Percentiles rank a stretch among this genome's conserved stretches.
These are phyloP conservation scores for Saccharomycopsis oosterbeekiorum DNA, from an alignment of 805 yeast genomes.

Conservation along the genomic window DNA sequence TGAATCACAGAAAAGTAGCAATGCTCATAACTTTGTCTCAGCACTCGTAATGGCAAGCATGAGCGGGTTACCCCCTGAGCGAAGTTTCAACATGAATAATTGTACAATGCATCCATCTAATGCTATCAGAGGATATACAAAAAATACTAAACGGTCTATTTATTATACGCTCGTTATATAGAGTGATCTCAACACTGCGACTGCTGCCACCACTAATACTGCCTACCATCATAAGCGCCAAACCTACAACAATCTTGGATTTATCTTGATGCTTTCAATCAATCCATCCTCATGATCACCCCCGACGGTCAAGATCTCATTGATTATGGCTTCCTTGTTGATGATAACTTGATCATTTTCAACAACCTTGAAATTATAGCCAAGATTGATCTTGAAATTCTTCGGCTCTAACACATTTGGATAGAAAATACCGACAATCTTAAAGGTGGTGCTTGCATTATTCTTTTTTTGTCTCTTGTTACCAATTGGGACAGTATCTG, in stretches of 20 bases:
- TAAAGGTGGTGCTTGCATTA: constrained; percentile 45
- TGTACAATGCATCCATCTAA: not conserved
- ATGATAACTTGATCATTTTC: constrained; percentile 42
- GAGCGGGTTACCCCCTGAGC: too few relatives aligned
- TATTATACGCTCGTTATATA: not conserved
- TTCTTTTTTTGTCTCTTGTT: constrained; percentile 46
- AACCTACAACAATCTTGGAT: not conserved
- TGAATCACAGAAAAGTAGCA: too few relatives aligned
- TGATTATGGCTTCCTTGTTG: constrained; percentile 62
- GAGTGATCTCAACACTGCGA: not conserved
- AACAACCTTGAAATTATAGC: constrained; percentile 60
- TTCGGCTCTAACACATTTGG: constrained; percentile 50
- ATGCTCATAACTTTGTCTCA: too few relatives aligned
- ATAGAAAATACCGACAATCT: constrained; percentile 53
- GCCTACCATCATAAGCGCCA: not conserved
- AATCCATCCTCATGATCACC: constrained; percentile 40
- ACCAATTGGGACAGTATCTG: constrained; percentile 9
- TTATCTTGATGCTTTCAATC: constrained; percentile 8
- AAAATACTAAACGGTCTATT: not conserved
- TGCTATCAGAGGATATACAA: not conserved
- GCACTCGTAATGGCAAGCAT: too few relatives aligned
- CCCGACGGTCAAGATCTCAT: constrained; percentile 61
- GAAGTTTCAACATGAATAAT: too few relatives aligned
- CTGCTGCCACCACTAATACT: not conserved
- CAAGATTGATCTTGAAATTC: constrained; percentile 72